Base-by-base conservation (phyloP, 164 flowering plant species). In the Cinnamomum micranthum region DNA sequence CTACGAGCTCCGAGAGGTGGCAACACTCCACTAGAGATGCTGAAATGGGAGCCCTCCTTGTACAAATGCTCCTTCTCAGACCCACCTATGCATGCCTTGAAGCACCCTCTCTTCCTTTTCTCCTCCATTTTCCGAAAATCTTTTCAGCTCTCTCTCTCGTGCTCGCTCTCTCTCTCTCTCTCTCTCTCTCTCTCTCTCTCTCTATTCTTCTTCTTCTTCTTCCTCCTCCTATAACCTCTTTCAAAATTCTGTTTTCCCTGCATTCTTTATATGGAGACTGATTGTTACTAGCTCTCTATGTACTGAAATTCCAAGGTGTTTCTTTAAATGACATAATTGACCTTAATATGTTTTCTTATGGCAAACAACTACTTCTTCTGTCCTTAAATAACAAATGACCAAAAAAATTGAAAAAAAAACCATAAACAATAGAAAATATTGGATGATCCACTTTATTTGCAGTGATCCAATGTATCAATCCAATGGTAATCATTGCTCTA, bases 1-100 rank as follows among this genome's bases (percentile, higher is more conserved):
- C 92, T 91, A 47, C 96, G 77, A 0, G 91, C 98, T 3, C 98
- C 99, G 24, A 95, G 97, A 0, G 99, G 80, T 24, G 98, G 99
- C 23, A 95, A 82, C 65, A 95, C 78, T 20, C 89, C 93, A 17
- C 84, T 85, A 0, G 92, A 77, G 59, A 92, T 85, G 76, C 98
- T 93, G 82, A 86, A 91, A 23, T 88, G 91, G 76, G 95, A 93
- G 2, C 90, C 88, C 1, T 93, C 97, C 80, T 89, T 84, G 0
- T 97, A 94, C 11, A 90, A 6, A 35, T 31, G 19, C 47, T 72
- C 84, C 87, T n/a, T 79, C 87, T 73, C 82, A 81, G 0, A 85
- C 91, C 22, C 94, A 88, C 10, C 67, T 70, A 87, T 71, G 14
- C 84, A 76, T 2, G 70, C 88, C 71, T 78, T 73, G 20, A 86